Base-by-base conservation (phyloP, 139 green algal species). In the Chlamydomonas sphaeroides region DNA sequence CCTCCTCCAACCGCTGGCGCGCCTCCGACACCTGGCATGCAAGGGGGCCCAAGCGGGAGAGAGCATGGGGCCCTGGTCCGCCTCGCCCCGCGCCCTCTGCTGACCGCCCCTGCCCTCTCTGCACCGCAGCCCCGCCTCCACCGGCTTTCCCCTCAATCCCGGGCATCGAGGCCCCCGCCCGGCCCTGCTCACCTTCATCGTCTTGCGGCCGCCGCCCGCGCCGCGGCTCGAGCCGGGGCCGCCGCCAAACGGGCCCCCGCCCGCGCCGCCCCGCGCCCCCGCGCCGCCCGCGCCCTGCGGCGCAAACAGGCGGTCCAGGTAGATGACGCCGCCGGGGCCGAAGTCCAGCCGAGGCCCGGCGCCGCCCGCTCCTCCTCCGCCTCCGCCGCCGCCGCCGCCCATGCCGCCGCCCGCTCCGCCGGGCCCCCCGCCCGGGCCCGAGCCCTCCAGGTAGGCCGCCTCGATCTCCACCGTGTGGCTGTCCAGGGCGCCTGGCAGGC, bases 1-100 rank as follows among this genome's bases (percentile, higher is more conserved):
- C 80, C 38, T 98, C 94, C 85, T 92, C 96, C 38, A 99, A 68
- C 45, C 97, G 48, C 3, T 92, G 85, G 33, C 94, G 90, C 39
- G 92, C 94, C 82, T 98, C 96, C 18, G 75, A 57, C 56, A 93
- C 83, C 25, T 77, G 81, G 36, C 32, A 35, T 26, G 36, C 45
- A 14, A 14, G 11, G 45, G n/a, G n/a, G n/a, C n/a, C n/a, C n/a
- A n/a, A n/a, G 48, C 48, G 53, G 53, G 17, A 30, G 17, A 61
- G n/a, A n/a, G 53, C 21, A 30, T 30, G 53, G 53, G 53, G 10
- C 15, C 23, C 15, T 62, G 23, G 21, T 62, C 0, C n/a, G n/a
- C n/a, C n/a, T n/a, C n/a, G n/a, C n/a, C n/a, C n/a, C n/a, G n/a
- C n/a, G n/a, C 53, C 45, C 45, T 14, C 45, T 10, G 15, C 20